Evolutionary conservation across 1,284 basidiomycete species (phyloP).

Genomic region (Exobasidium rhododendri): DNA sequence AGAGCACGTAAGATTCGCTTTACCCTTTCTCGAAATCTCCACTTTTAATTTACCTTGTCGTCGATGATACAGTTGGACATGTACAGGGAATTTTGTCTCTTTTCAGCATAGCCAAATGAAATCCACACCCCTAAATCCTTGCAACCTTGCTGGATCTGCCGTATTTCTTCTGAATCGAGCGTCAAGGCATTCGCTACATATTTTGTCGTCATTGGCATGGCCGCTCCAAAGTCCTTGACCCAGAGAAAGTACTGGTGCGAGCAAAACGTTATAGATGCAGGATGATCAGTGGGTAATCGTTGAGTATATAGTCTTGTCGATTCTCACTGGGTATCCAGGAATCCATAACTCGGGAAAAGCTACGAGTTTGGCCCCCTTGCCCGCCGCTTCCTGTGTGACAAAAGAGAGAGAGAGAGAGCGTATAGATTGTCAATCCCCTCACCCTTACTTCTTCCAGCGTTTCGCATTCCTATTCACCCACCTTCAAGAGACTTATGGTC

Average conservation of each 20-base stretch:
- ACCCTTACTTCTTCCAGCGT: too few species aligned
- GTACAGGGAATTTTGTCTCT: slow-evolving; percentile 2
- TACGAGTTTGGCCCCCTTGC: slow-evolving; percentile 12
- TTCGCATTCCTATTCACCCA: too few species aligned
- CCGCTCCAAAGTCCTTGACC: slow-evolving; percentile 5
- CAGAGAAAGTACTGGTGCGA: slow-evolving; percentile 15
- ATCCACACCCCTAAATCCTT: neutral
- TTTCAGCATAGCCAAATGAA: slow-evolving; percentile 14
- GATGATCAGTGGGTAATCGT: neutral
- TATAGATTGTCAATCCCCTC: too few species aligned
- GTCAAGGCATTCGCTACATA: slow-evolving; percentile 4
- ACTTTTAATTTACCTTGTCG: neutral
- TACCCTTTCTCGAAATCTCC: neutral
- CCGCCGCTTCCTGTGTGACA: slow-evolving; percentile 13
- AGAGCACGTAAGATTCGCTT: neutral
- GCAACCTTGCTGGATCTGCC: neutral
- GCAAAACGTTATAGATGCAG: too few species aligned
- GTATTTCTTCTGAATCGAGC: slow-evolving; percentile 5
- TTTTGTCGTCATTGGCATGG: slow-evolving; percentile 9
- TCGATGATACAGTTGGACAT: slow-evolving; percentile 14
- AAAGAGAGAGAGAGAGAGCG: too few species aligned
- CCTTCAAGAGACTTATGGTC: slow-evolving; percentile 11
- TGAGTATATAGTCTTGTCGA: neutral
- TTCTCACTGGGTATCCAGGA: slow-evolving; percentile 16
- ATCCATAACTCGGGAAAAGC: slow-evolving; percentile 15